Evolutionary conservation across 306 rosid species (phyloP), one percentile per base, ranked within the genome.

Genomic region (Medicago truncatula): DNA sequence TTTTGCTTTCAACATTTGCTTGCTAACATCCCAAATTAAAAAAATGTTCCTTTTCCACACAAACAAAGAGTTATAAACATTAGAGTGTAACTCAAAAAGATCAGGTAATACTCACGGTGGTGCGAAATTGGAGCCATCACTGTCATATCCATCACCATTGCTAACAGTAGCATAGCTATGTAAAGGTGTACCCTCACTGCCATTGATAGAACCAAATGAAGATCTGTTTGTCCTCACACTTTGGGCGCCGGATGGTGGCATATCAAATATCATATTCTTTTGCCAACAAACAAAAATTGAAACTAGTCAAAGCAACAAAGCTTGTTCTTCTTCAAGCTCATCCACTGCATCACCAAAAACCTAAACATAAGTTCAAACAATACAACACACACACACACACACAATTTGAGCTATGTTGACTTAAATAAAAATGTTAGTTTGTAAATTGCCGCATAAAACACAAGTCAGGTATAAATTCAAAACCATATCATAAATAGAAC

Each of bases 61-160:
- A 7, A 10, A n/a, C 8, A 73, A 25, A 49, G 6, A 49, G 6
- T 11, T 20, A 43, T 44, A 31, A 66, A 68, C 66, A 62, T 43
- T 23, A 59, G 3, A 67, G 7, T 67, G 49, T 12, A 49, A 62
- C 57, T 11, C 11, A 46, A 14, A 15, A 64, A 43, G 52, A 60
- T 34, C 67, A 73, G 67, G 52, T 25, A 79, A 57, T 34, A 79
- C 98, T 87, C 81, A 93, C 98, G 83, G 67, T 28, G 98, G 96
- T 61, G 97, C 94, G 16, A 93, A 88, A 83, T 82, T 91, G 76
- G 90, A 85, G 80, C 78, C 82, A 52, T 85, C 93, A 38, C 94
- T 90, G 58, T 86, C 97, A 57, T 91, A 89, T n/a, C 68, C 96
- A 76, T 90, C 91, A 46, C 85, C 90, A 84, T 86, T 85, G 41